Conservation (phyloP, 495 filamentous ascomycete species). For the Hypomontagnella monticulosa region DNA sequence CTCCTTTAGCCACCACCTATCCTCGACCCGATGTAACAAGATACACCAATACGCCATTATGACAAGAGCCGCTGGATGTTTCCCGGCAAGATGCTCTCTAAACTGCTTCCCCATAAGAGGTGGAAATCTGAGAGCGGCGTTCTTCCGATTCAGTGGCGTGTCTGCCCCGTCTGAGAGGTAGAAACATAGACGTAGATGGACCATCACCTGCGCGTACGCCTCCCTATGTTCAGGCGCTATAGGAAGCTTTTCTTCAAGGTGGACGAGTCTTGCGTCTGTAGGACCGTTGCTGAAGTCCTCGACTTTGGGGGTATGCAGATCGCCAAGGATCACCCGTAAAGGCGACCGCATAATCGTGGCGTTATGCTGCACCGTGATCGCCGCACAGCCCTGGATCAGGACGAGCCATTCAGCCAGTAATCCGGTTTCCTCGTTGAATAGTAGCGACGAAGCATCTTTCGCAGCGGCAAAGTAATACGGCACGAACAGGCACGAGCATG, state of each 20-base stretch:
- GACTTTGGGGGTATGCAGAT: slow-evolving; percentile 17
- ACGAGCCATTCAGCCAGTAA: slow-evolving; percentile 38
- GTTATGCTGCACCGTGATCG: slow-evolving; percentile 23
- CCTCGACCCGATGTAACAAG: slow-evolving; percentile 36
- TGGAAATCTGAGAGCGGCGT: slow-evolving; percentile 33
- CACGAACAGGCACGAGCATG: slow-evolving; percentile 39
- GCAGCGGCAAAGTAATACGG: slow-evolving; percentile 39
- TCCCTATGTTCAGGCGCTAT: slow-evolving; percentile 5
- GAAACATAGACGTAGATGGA: slow-evolving; percentile 29
- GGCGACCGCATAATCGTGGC: slow-evolving; percentile 22
- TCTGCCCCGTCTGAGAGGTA: slow-evolving; percentile 28
- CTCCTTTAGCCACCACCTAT: slow-evolving; percentile 35
- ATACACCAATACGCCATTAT: slow-evolving; percentile 43
- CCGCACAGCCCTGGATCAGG: slow-evolving; percentile 35
- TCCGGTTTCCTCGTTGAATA: slow-evolving; percentile 37
- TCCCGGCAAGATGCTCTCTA: slow-evolving; percentile 14
- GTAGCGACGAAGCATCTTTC: slow-evolving; percentile 31
- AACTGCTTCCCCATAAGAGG: slow-evolving; percentile 19
- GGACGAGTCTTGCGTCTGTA: slow-evolving; percentile 23
- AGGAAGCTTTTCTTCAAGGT: slow-evolving; percentile 1
- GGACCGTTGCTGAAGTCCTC: slow-evolving; percentile 12
- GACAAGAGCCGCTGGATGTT: slow-evolving; percentile 31
- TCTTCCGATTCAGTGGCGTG: slow-evolving; percentile 31
- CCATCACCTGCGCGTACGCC: slow-evolving; percentile 12
- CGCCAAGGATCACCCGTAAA: slow-evolving; percentile 19